phyloP scores from a whole-genome alignment of 805 yeast genomes.

The Maudiozyma turicensis region DNA sequence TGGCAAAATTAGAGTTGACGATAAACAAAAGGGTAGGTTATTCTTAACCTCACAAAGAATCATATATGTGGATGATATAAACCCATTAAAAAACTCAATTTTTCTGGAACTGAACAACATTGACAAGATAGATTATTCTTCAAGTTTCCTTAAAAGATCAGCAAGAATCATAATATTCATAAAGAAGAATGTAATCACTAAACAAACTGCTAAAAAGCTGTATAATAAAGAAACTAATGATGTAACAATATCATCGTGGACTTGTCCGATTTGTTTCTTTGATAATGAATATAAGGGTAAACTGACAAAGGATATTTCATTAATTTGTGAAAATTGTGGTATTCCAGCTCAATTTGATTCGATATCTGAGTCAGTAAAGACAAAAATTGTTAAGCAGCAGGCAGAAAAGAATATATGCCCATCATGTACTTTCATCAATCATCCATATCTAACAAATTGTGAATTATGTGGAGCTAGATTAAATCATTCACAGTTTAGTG shows the following conservation, averaged over 20 bases:
- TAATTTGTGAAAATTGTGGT: slow-evolving; percentile 56
- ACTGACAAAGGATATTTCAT: slow-evolving; percentile 15
- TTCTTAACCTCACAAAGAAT: slow-evolving; percentile 69
- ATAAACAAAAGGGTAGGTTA: slow-evolving; percentile 64
- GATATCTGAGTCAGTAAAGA: slow-evolving; percentile 27
- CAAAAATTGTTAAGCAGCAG: background rate
- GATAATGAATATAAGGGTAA: slow-evolving; percentile 3
- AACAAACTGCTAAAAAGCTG: background rate
- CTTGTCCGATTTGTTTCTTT: slow-evolving; percentile 66
- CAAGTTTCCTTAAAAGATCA: slow-evolving; percentile 63
- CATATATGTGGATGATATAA: slow-evolving; percentile 54
- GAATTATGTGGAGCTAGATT: slow-evolving; percentile 76
- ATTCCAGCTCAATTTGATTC: slow-evolving; percentile 35
- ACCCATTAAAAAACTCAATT: slow-evolving; percentile 36
- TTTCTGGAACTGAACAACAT: slow-evolving; percentile 38
- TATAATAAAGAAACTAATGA: background rate
- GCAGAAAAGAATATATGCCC: slow-evolving; percentile 32
- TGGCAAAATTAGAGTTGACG: slow-evolving; percentile 53
- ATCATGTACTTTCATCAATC: slow-evolving; percentile 73
- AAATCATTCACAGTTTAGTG: slow-evolving; percentile 6
- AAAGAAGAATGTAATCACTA: slow-evolving; percentile 8
- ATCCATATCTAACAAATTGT: slow-evolving; percentile 65
- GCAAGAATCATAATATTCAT: slow-evolving; percentile 56
- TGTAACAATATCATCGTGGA: slow-evolving; percentile 41
- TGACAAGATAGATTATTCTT: slow-evolving; percentile 31